phyloP scores from a whole-genome alignment of 805 yeast species.

The Maudiozyma serrabonitensis region DNA sequence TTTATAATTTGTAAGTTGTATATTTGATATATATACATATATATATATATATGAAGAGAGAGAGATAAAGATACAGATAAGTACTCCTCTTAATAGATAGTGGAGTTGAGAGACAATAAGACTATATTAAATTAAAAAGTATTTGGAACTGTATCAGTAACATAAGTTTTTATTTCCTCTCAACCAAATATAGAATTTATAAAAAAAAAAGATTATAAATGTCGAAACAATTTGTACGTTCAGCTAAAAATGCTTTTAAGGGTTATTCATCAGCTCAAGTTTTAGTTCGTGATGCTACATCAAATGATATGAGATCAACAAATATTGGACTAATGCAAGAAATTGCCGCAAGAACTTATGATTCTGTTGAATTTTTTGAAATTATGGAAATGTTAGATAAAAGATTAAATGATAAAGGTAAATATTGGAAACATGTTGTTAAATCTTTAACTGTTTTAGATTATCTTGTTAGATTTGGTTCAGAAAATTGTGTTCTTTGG shows the following conservation, averaged over 20 bases:
- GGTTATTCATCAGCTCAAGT: slow-evolving; percentile 85
- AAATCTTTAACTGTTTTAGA: slow-evolving; percentile 86
- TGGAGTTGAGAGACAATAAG: too few relatives aligned
- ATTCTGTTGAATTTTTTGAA: slow-evolving; percentile 66
- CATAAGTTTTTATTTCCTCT: too few relatives aligned
- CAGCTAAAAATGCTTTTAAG: slow-evolving; percentile 64
- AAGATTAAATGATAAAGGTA: slow-evolving; percentile 89
- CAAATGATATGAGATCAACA: slow-evolving; percentile 84
- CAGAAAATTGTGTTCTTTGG: slow-evolving; percentile 87
- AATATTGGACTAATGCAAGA: slow-evolving; percentile 73
- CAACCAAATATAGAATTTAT: not conserved
- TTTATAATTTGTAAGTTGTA: too few relatives aligned
- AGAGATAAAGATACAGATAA: too few relatives aligned
- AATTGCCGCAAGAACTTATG: slow-evolving; percentile 63
- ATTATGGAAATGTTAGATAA: slow-evolving; percentile 91
- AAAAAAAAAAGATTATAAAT: slow-evolving; percentile 27
- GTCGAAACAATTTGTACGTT: slow-evolving; percentile 73
- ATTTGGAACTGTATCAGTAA: too few relatives aligned
- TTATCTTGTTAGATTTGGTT: slow-evolving; percentile 74
- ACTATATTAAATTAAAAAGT: too few relatives aligned
- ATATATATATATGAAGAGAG: too few relatives aligned
- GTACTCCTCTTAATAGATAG: too few relatives aligned
- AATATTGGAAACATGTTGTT: slow-evolving; percentile 94
- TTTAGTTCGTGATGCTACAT: slow-evolving; percentile 83
- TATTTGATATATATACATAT: too few relatives aligned